Evolutionary conservation across 164 flowering plant species (phyloP), one percentile per base, ranked within the genome.

Genomic region (Dillenia turbinata): DNA sequence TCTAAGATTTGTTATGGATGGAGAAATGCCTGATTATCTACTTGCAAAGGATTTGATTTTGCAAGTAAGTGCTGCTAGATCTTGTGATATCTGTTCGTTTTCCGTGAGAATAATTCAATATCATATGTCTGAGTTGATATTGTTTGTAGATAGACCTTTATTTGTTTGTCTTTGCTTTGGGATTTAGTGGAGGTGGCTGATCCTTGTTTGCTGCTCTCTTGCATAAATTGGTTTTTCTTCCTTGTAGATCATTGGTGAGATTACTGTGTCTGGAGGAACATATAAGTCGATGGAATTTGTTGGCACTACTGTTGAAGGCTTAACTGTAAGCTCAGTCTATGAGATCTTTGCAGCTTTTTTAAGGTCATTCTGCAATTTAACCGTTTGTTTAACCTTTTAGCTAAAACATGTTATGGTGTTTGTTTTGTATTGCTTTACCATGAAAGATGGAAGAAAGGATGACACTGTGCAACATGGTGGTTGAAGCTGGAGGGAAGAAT

Each of bases 401-500:
- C 14, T 6, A 15, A 24, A 9, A 53, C 9, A 12, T 61, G 46
- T 54, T 19, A 50, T 55, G 3, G n/a, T 9, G 5, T 55, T 54
- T 52, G 10, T 22, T 22, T 54, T 60, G 26, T 50, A 15, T 40
- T 64, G 16, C 15, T 61, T 9, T 75, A 46, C 47, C 52, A 60
- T 60, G 65, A 59, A 57, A 95, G 99, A 95, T 95, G 97, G 99
- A 95, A 78, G 99, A 95, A 62, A 80, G 99, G 63, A 95, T 95
- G 99, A 95, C 99, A 49, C 77, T 95, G n/a, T 95, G 99, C 86
- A 95, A 90, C 83, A 95, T 95, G 99, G 99, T 95, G 59, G 81
- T 92, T 65, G 99, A 95, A 82, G 99, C 99, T 76, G 99, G 99
- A 33, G 99, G 97, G 46, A 95, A 95, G 74, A 95, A 95, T 77